Conservation (phyloP, 2,329 filamentous ascomycete genomes). For the Calonectria leucothoes region DNA sequence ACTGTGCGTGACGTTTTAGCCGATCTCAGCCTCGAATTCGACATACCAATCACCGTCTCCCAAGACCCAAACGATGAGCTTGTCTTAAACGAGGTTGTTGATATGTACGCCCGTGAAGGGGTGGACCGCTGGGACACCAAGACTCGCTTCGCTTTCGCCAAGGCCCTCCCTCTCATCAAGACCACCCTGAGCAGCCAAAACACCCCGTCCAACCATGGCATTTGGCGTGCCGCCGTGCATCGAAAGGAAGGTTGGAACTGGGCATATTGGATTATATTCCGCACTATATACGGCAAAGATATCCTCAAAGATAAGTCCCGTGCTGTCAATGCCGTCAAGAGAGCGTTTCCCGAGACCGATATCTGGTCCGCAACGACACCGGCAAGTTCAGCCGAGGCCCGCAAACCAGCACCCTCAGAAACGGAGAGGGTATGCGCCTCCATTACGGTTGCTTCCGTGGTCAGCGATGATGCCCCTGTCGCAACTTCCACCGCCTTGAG, state of each 20-base stretch:
- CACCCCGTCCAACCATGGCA: conserved; percentile 2
- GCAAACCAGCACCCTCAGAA: neutral
- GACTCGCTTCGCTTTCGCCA: conserved; percentile 12
- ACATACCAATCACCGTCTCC: conserved; percentile 2
- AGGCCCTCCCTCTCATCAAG: conserved; percentile 9
- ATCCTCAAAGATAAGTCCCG: neutral
- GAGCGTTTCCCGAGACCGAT: conserved; percentile 2
- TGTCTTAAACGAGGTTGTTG: neutral
- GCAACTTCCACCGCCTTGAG: neutral
- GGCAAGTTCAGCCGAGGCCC: no score
- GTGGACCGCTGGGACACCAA: neutral
- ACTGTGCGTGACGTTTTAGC: neutral
- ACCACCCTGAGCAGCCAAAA: neutral
- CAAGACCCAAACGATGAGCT: neutral
- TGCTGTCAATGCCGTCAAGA: neutral
- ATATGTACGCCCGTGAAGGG: conserved; percentile 9
- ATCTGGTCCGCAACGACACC: conserved; percentile 16
- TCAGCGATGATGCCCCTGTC: neutral
- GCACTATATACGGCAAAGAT: conserved; percentile 11
- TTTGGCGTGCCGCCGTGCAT: neutral
- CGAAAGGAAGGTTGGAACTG: conserved; percentile 18
- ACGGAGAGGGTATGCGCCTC: neutral
- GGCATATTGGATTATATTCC: conserved; percentile 20
- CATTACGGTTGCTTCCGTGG: neutral
- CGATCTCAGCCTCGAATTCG: neutral